phyloP scores from a whole-genome alignment of 1,284 basidiomycete species.

The Xanthoconium separans region DNA sequence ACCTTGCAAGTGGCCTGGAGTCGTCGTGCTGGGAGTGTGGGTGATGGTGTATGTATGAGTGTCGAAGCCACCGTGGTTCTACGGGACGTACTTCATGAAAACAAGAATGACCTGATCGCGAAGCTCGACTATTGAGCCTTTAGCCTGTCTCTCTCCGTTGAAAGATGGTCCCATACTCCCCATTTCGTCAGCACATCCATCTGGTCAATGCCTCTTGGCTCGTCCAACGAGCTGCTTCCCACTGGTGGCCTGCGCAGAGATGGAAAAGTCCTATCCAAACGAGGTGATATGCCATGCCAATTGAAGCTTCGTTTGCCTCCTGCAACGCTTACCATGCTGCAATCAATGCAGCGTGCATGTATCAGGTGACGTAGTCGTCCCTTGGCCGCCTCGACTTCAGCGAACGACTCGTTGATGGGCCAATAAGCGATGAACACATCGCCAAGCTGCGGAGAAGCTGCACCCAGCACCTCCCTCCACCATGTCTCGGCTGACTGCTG shows the following conservation, averaged over 20 bases:
- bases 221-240: background rate
- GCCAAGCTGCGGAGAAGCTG: background rate
- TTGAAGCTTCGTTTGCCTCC: conserved; percentile 15
- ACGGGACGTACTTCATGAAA: background rate
- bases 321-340: conserved; percentile 9
- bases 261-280: conserved; percentile 1
- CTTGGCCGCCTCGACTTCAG: conserved; percentile 5
- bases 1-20: background rate
- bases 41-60: background rate
- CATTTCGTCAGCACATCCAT: conserved; percentile 20
- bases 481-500: conserved; percentile 20
- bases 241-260: conserved; percentile 2
- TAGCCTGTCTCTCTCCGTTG: background rate
- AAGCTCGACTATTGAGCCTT: background rate
- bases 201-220: background rate
- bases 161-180: conserved; percentile 24
- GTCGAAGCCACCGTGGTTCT: background rate
- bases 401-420: conserved; percentile 9
- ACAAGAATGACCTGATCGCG: background rate
- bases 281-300: background rate
- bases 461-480: conserved; percentile 15
- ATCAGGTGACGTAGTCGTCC: conserved; percentile 14
- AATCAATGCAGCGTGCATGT: conserved; percentile 25
- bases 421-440: conserved; percentile 17
- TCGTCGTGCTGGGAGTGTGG: background rate